Percentiles rank a stretch among this genome's conserved stretches.
These are phyloP conservation scores for Arthrobotrys musiformis DNA, from an alignment of 2,329 filamentous ascomycete species.

Conservation along the genomic window DNA sequence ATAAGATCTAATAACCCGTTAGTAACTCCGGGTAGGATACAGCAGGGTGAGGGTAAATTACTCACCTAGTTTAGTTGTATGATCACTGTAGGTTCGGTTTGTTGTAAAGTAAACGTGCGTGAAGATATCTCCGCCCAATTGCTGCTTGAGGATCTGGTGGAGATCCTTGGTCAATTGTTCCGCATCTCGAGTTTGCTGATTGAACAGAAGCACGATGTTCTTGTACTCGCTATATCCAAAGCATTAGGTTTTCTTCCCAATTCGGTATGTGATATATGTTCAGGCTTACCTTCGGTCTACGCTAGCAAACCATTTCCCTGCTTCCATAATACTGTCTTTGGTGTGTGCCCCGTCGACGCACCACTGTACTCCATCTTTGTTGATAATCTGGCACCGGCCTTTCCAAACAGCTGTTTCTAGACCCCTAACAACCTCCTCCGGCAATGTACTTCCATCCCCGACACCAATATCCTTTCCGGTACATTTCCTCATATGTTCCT, in stretches of 20 bases:
- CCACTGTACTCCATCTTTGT: slow-evolving; percentile 73
- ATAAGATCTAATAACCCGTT: slow-evolving; percentile 67
- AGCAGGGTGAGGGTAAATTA: slow-evolving; percentile 63
- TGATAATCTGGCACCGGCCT: slow-evolving; percentile 79
- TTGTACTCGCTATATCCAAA: slow-evolving; percentile 17
- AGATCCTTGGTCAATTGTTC: slow-evolving; percentile 72
- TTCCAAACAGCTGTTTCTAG: slow-evolving; percentile 75
- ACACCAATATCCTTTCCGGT: slow-evolving; percentile 62
- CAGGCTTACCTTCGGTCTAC: slow-evolving; percentile 27
- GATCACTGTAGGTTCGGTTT: slow-evolving; percentile 72
- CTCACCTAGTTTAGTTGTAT: slow-evolving; percentile 65
- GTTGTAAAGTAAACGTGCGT: slow-evolving; percentile 82
- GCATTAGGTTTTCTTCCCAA: not conserved
- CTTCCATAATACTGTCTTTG: slow-evolving; percentile 79
- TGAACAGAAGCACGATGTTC: slow-evolving; percentile 78
- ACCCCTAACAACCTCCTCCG: slow-evolving; percentile 72
- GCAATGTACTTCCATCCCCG: slow-evolving; percentile 64
- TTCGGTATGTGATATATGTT: slow-evolving; percentile 33
- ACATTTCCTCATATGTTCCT: slow-evolving; percentile 68
- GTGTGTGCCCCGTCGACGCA: slow-evolving; percentile 90
- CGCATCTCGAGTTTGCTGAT: slow-evolving; percentile 88
- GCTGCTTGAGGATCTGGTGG: slow-evolving; percentile 65
- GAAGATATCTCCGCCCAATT: slow-evolving; percentile 66
- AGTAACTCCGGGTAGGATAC: not conserved
- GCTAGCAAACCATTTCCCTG: slow-evolving; percentile 78